Conservation (phyloP, 1,139 yeast species). For the Nakaseomyces delphensis region DNA sequence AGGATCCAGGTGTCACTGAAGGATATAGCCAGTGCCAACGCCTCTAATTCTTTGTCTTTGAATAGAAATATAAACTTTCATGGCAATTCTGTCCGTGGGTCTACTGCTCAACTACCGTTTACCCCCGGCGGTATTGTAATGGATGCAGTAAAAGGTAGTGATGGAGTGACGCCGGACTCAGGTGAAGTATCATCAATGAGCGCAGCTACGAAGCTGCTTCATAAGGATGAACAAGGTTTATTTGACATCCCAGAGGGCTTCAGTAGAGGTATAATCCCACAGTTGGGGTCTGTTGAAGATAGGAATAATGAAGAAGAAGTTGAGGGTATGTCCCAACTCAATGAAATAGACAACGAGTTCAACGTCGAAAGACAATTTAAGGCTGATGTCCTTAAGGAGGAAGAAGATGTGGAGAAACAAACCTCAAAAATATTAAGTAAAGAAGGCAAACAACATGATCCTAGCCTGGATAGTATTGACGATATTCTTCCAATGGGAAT, state of each 20-base stretch:
- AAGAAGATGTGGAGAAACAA: conserved; percentile 18
- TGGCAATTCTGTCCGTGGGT: conserved; percentile 57
- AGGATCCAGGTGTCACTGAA: conserved; percentile 48
- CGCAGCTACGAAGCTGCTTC: conserved; percentile 40
- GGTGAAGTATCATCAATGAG: conserved; percentile 11
- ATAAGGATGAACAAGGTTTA: conserved; percentile 63
- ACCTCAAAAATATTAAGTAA: conserved; percentile 6
- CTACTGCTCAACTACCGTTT: conserved; percentile 74
- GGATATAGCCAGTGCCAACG: conserved; percentile 46
- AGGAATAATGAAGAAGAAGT: conserved; percentile 15
- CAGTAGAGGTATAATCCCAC: conserved; percentile 54
- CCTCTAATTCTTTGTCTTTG: conserved; percentile 65
- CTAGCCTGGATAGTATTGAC: conserved; percentile 45
- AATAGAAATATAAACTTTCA: conserved; percentile 60
- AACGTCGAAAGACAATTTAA: conserved; percentile 26
- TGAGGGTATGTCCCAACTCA: conserved; percentile 19
- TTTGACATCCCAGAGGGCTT: conserved; percentile 82
- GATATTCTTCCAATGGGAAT: conserved; percentile 66
- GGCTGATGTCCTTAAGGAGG: conserved; percentile 23
- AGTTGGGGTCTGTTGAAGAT: conserved; percentile 9
- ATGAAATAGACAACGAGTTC: conserved; percentile 27
- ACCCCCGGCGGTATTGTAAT: conserved; percentile 79
- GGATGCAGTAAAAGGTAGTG: conserved; percentile 20
- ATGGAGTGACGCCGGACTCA: conserved; percentile 7
- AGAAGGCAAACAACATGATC: conserved; percentile 5